A percentile compares a stretch with the other conserved stretches of the same genome.
phyloP scores from a whole-genome alignment of 2,329 filamentous ascomycete genomes.

The Neonectria ditissima region DNA sequence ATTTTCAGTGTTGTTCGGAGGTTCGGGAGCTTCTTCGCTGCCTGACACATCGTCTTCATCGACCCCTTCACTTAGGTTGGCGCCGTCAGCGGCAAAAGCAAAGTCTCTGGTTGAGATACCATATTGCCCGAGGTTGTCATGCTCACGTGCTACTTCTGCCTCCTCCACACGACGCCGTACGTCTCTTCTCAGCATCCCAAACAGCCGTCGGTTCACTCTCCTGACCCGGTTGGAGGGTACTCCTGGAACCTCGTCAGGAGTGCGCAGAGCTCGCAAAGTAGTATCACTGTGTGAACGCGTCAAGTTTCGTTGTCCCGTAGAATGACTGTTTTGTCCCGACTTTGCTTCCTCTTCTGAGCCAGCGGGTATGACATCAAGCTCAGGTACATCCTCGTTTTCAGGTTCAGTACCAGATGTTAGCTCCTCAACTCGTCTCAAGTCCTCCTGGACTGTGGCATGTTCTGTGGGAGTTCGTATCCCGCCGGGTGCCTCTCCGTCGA shows the following conservation, averaged over 20 bases:
- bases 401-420: background rate
- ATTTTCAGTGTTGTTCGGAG: background rate
- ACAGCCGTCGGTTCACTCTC: conserved; percentile 9
- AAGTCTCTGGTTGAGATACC: conserved; percentile 12
- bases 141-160: conserved; percentile 4
- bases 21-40: background rate
- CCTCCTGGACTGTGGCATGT: background rate
- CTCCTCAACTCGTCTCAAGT: background rate
- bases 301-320: background rate
- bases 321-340: background rate
- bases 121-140: background rate
- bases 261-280: background rate
- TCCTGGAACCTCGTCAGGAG: background rate
- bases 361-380: background rate
- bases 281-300: conserved; percentile 2
- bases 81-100: background rate
- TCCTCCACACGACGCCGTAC: conserved; percentile 9
- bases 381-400: background rate
- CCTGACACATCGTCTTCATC: background rate
- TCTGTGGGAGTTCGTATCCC: background rate
- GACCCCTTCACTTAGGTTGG: background rate
- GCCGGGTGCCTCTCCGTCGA: conserved; percentile 8
- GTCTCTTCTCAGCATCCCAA: background rate
- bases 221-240: background rate
- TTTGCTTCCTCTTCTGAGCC: background rate